Percentiles rank a stretch among this genome's conserved stretches.
Conservation (phyloP, 2,329 filamentous ascomycete species). For the Phaeosphaeria sp. region DNA sequence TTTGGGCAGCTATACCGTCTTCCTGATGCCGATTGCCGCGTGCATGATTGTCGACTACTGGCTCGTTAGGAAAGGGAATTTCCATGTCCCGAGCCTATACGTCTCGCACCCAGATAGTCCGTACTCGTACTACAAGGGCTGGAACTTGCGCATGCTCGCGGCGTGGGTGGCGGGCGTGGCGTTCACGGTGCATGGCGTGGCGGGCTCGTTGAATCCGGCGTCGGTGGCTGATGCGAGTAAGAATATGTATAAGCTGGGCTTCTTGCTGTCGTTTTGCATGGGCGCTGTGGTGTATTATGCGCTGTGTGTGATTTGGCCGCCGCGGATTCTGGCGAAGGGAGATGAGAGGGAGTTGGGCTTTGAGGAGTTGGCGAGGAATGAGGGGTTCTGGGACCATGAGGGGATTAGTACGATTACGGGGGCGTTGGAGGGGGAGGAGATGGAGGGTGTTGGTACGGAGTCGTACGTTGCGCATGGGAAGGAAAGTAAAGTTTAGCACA, state of each 20-base stretch:
- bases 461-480: conserved; percentile 16
- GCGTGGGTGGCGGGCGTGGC: conserved; percentile 24
- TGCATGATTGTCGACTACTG: conserved; percentile 30
- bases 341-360: conserved; percentile 15
- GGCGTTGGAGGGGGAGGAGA: conserved; percentile 20
- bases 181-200: conserved; percentile 27
- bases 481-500: conserved; percentile 9
- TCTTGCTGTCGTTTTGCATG: conserved; percentile 19
- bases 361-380: conserved; percentile 20
- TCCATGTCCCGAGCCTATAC: conserved; percentile 26
- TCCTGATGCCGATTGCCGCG: conserved; percentile 33
- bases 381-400: conserved; percentile 26
- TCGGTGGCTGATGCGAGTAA: conserved; percentile 22
- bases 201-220: conserved; percentile 19
- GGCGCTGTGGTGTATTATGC: conserved; percentile 21
- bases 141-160: conserved; percentile 27
- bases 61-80: conserved; percentile 24
- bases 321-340: conserved; percentile 16
- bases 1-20: conserved; percentile 33
- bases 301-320: conserved; percentile 21
- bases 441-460: conserved; percentile 5
- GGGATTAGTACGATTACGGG: conserved; percentile 20
- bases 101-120: conserved; percentile 13
- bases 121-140: conserved; percentile 27
- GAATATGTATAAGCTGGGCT: conserved; percentile 28